A percentile compares a stretch with the other conserved stretches of the same genome.
These are phyloP conservation scores for Marasmius sp. DNA, from an alignment of 1,284 basidiomycete species.

Conservation along the genomic window DNA sequence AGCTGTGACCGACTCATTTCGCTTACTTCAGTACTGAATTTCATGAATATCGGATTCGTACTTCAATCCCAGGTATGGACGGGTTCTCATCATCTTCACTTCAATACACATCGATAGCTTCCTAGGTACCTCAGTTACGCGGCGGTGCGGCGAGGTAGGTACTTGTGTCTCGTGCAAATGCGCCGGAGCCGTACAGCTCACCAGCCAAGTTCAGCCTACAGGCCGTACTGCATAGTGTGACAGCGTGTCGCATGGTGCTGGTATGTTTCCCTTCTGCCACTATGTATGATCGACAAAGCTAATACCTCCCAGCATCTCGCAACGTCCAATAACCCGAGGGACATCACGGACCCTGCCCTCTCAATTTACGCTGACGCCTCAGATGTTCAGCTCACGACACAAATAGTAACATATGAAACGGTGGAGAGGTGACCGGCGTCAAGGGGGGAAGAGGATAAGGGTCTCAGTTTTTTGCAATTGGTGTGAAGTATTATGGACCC, in stretches of 20 bases:
- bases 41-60: conserved; percentile 19
- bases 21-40: conserved; percentile 13
- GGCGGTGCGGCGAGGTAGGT: conserved; percentile 19
- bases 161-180: neutral
- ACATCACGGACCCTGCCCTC: conserved; percentile 4
- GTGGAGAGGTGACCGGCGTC: neutral
- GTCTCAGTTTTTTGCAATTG: no score
- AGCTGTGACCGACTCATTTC: neutral
- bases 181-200: neutral
- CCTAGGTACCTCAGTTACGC: conserved; percentile 16
- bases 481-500: no score
- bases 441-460: neutral
- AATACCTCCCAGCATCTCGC: conserved; percentile 5
- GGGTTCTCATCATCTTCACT: neutral
- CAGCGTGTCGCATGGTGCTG: conserved; percentile 19
- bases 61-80: conserved; percentile 15
- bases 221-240: conserved; percentile 20
- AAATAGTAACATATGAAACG: neutral
- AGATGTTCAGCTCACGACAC: conserved; percentile 5
- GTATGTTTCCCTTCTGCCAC: conserved; percentile 3
- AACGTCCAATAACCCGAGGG: conserved; percentile 3
- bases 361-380: neutral
- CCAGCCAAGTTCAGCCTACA: conserved; percentile 14
- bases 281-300: neutral
- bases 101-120: neutral